Conservation (phyloP, 1,139 yeast genomes). For the Sugiyamaella castrensis region DNA sequence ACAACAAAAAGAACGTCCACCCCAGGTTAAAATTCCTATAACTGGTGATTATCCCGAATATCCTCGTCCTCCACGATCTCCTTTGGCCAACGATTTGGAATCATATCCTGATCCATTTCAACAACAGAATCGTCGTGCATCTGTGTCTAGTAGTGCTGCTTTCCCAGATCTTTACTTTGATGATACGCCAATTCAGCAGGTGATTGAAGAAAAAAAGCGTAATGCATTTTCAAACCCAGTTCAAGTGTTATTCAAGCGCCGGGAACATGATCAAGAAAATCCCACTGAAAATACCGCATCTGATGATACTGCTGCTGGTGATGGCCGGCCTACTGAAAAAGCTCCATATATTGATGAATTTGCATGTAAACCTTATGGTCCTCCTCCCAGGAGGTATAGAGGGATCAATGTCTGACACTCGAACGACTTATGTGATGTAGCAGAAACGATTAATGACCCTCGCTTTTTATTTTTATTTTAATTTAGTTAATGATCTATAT, state of each 20-base stretch:
- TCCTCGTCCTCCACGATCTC: slow-evolving; percentile 7
- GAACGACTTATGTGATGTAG: neutral
- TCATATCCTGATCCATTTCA: slow-evolving; percentile 6
- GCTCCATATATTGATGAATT: slow-evolving; percentile 28
- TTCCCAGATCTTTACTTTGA: slow-evolving; percentile 15
- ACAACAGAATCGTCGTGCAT: neutral
- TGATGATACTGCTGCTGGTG: neutral
- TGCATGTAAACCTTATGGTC: slow-evolving; percentile 34
- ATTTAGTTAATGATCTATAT: neutral
- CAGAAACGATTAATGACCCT: neutral
- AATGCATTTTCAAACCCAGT: slow-evolving; percentile 22
- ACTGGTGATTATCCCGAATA: slow-evolving; percentile 14
- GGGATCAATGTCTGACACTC: slow-evolving; percentile 22
- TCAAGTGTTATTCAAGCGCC: slow-evolving; percentile 21
- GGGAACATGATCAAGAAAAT: slow-evolving; percentile 21
- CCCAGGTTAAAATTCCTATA: slow-evolving; percentile 13
- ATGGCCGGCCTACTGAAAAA: neutral
- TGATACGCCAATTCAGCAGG: slow-evolving; percentile 13
- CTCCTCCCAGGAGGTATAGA: slow-evolving; percentile 33
- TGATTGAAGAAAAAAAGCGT: slow-evolving; percentile 17
- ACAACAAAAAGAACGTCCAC: slow-evolving; percentile 8
- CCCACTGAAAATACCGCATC: neutral
- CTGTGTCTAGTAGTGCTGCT: neutral
- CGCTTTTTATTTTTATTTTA: neutral
- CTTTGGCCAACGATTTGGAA: slow-evolving; percentile 2